Base-by-base conservation (phyloP, 1,284 basidiomycete species). In the Ustilago trichophora region DNA sequence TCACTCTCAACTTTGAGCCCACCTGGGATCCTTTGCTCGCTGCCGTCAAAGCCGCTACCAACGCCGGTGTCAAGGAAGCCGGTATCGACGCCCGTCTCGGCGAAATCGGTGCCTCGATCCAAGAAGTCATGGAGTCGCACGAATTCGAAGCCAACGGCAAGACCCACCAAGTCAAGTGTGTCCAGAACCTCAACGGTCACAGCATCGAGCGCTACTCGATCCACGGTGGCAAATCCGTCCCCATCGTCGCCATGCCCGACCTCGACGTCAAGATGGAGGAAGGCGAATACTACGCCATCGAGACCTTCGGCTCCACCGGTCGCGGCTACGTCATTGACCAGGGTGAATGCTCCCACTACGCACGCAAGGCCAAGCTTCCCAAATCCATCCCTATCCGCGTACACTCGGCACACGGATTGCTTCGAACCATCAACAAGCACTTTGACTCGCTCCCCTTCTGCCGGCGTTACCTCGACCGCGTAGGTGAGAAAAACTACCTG, bases 81-180 rank as follows among this genome's bases (percentile, higher is more conserved):
- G 96, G 96, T 4, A 98, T 99, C 75, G 96, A 98, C 77, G 92
- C 91, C 1, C 88, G 94, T 38, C 85, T 98, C 41, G 93, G 93
- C 60, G 95, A 98, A 80, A 87, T 99, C 32, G 96, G 90, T 7
- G 93, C 88, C 0, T 87, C 87, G 33, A 94, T 98, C 59, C 95
- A 99, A 82, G 96, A 99, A 83, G 94, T 93, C 3, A 98, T 99
- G 96, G 94, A 98, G 82, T 93, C 91, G 5, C 97, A 98, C 80
- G 96, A 98, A 82, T 93, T 98, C 16, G 92, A 94, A 78, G 88
- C 93, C 18, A 86, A 88, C 25, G 91, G 92, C 32, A 93, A 94
- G 81, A 86, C 89, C 32, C 77, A 89, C 72, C 92, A 90, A 58
- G 79, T 81, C 50, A 80, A 80, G 66, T 76, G 76, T 42, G 66